Conservation (phyloP, 306 rosid species). For the Corylus americana region DNA sequence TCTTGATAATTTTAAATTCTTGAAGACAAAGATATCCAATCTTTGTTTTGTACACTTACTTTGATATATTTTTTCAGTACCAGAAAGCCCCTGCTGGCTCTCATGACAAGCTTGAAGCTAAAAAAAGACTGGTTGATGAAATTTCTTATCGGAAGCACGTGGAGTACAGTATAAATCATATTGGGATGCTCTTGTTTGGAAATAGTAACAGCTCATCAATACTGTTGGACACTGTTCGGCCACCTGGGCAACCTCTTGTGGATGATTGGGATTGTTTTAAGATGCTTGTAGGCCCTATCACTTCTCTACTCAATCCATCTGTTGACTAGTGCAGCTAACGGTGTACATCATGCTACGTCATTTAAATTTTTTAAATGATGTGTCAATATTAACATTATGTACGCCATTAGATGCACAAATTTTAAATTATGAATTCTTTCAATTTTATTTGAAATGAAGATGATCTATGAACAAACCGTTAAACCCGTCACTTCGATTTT, state of each 20-base stretch:
- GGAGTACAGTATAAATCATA: constrained; percentile 23
- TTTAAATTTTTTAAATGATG: no score
- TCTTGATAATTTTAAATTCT: neutral
- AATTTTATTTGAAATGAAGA: no score
- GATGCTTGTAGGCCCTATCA: constrained; percentile 31
- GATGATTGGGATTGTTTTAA: constrained; percentile 52
- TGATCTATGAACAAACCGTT: no score
- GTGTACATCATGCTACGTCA: no score
- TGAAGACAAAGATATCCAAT: no score
- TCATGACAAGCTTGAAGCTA: constrained; percentile 32
- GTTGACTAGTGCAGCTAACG: no score
- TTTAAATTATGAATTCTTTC: no score
- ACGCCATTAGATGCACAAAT: no score
- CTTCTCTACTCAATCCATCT: neutral
- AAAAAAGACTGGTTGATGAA: constrained; percentile 26
- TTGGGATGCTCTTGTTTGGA: constrained; percentile 39
- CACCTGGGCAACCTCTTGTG: constrained; percentile 37
- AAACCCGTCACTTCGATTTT: neutral
- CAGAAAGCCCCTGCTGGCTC: constrained; percentile 37
- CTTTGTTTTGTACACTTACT: no score
- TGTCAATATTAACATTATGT: no score
- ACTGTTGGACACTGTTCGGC: constrained; percentile 28
- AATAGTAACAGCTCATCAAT: constrained; percentile 18
- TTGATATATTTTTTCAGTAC: constrained; percentile 19
- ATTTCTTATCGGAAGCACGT: constrained; percentile 27